phyloP scores from a whole-genome alignment of 495 filamentous ascomycete species.

The Annulohypoxylon maeteangense region DNA sequence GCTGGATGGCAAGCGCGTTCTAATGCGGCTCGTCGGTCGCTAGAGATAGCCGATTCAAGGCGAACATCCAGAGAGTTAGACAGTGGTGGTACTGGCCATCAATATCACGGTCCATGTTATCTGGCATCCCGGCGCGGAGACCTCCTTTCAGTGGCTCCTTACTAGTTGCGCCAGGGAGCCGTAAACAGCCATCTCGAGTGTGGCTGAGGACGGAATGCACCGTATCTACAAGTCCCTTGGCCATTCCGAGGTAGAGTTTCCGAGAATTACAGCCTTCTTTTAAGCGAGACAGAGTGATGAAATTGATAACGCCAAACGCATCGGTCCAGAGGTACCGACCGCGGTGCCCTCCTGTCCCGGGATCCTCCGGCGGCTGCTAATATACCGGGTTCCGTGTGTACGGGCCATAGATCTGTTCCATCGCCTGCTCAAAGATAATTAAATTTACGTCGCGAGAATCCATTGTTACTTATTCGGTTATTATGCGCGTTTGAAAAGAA shows the following conservation, averaged over 20 bases:
- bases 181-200: constrained; percentile 60
- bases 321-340: constrained; percentile 77
- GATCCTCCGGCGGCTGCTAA: constrained; percentile 50
- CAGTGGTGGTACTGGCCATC: constrained; percentile 79
- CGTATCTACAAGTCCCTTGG: constrained; percentile 60
- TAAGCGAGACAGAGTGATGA: constrained; percentile 68
- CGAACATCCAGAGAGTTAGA: constrained; percentile 77
- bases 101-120: constrained; percentile 62
- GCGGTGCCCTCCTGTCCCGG: constrained; percentile 67
- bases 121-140: constrained; percentile 70
- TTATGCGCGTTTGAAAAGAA: neutral
- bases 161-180: constrained; percentile 66
- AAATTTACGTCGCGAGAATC: constrained; percentile 10
- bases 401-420: constrained; percentile 56
- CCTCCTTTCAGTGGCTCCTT: constrained; percentile 67
- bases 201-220: constrained; percentile 68
- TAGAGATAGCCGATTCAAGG: constrained; percentile 67
- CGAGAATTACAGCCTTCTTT: constrained; percentile 42
- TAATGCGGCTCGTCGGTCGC: constrained; percentile 62
- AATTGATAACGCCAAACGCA: constrained; percentile 74
- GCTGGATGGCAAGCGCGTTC: constrained; percentile 65
- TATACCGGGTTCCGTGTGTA: constrained; percentile 42
- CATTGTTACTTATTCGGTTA: neutral
- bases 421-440: constrained; percentile 51
- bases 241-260: constrained; percentile 63